These are phyloP conservation scores for Tolypocladium inflatum DNA, from an alignment of 2,329 filamentous ascomycete genomes.

Conservation along the genomic window DNA sequence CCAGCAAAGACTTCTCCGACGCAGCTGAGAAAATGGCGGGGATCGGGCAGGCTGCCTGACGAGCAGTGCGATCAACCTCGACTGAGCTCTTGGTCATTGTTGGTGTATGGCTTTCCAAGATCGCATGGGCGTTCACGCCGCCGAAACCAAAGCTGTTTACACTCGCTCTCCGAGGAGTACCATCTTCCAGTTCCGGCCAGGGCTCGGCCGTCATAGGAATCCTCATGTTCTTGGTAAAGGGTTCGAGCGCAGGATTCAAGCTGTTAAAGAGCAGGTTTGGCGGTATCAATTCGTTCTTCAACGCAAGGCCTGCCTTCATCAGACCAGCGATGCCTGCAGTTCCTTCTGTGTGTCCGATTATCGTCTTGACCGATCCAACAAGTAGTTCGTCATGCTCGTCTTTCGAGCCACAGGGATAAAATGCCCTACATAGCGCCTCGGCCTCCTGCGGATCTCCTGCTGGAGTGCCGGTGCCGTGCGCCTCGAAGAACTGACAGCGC, in stretches of 20 bases:
- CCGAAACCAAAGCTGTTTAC: slow-evolving; percentile 31
- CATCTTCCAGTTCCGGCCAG: slow-evolving; percentile 20
- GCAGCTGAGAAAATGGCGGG: no score
- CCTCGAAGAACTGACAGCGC: no score
- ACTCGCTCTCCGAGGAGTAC: slow-evolving; percentile 8
- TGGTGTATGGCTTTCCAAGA: slow-evolving; percentile 18
- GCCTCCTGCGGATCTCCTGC: no score
- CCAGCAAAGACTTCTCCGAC: no score
- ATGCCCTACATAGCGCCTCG: no score
- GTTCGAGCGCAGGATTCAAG: not conserved
- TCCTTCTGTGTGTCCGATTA: slow-evolving; percentile 4
- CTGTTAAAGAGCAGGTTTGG: not conserved
- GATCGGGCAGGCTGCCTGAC: no score
- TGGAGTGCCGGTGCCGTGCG: no score
- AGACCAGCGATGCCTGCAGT: slow-evolving; percentile 13
- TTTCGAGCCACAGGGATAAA: no score
- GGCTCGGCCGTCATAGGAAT: not conserved
- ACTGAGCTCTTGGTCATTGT: no score
- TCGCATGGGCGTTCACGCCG: slow-evolving; percentile 32
- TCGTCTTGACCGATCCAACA: not conserved
- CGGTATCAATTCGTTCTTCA: not conserved
- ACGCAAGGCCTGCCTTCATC: not conserved
- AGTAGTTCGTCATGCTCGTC: no score
- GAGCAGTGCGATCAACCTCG: no score
- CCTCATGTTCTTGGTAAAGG: not conserved